These are phyloP conservation scores for Fomes fomentarius DNA, from an alignment of 1,284 basidiomycete genomes.

Conservation along the genomic window DNA sequence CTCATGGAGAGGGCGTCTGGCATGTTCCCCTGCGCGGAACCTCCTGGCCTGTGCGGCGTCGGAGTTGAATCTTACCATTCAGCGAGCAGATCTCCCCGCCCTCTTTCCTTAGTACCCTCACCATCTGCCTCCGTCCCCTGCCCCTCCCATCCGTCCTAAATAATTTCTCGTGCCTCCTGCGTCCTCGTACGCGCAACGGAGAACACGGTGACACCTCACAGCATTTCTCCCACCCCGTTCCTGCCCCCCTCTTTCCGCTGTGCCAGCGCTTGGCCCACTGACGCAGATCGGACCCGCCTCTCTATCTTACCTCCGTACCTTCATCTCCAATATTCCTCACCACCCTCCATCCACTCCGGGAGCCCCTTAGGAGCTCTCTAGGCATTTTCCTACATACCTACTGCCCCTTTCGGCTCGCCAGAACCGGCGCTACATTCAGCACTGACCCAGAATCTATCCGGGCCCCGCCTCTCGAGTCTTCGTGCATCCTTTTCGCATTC, in stretches of 20 bases:
- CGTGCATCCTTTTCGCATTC: too few relatives aligned
- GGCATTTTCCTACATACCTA: not conserved
- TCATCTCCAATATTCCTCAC: conserved; percentile 17
- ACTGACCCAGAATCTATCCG: too few relatives aligned
- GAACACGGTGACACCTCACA: not conserved
- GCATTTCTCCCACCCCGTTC: conserved; percentile 2
- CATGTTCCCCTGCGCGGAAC: too few relatives aligned
- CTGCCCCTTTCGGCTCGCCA: conserved; percentile 4
- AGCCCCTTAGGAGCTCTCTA: too few relatives aligned
- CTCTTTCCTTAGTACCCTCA: conserved; percentile 27
- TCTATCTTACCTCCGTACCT: not conserved
- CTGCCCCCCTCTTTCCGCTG: not conserved
- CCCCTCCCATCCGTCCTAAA: not conserved
- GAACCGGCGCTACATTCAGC: conserved; percentile 16
- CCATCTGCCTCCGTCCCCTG: conserved; percentile 8
- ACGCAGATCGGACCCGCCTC: not conserved
- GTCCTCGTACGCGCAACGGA: conserved; percentile 3
- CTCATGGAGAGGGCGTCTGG: too few relatives aligned
- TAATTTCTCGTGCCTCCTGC: conserved; percentile 7
- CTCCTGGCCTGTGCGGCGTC: conserved; percentile 26
- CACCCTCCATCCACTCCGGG: not conserved
- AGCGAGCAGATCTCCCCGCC: conserved; percentile 26
- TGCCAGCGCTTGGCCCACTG: conserved; percentile 1
- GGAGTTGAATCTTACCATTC: conserved; percentile 33
- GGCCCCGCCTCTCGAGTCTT: too few relatives aligned